Evolutionary conservation across 345 rosid species (phyloP), one percentile per base, ranked within the genome.

Genomic region (Mercurialis annua): DNA sequence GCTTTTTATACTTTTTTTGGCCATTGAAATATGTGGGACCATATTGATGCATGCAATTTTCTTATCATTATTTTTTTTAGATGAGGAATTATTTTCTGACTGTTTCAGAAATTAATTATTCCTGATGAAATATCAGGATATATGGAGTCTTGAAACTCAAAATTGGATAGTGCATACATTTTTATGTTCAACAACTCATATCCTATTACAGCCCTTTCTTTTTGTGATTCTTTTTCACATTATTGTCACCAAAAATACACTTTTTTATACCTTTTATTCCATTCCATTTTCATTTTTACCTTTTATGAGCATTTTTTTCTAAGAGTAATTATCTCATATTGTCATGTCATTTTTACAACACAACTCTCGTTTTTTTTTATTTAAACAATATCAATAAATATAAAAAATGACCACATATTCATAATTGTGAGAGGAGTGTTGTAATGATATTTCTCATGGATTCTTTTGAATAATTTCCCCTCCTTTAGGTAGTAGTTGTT

Each of bases 1-100:
- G 65, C 30, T 20, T 71, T 71, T 76, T 81, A 81, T 81, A 85
- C 75, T 51, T 74, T 77, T 53, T 57, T 48, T 6, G 15, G 59
- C 59, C 31, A 1, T n/a, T 40, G 44, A 26, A n/a, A 63, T 18
- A 34, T 11, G 79, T 59, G 71, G 65, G 82, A 57, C 49, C 73
- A 51, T n/a, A 11, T 12, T 11, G 50, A 29, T 36, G 66, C 23
- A 52, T n/a, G 63, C 26, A 70, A 47, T 31, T 65, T 48, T 36
- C 62, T 51, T 60, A 55, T 71, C 73, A 65, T 30, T 27, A 62
- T 36, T 42, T 50, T 54, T 27, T 3, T 55, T 15, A n/a, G 54
- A 1, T 18, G n/a, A n/a, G n/a, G n/a, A n/a, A n/a, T n/a, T n/a
- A n/a, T n/a, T 57, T 26, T 50, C 46, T 49, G 57, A 63, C 64